These are phyloP conservation scores for Paecilomyces niveus DNA, from an alignment of 2,329 filamentous ascomycete genomes.

Conservation along the genomic window DNA sequence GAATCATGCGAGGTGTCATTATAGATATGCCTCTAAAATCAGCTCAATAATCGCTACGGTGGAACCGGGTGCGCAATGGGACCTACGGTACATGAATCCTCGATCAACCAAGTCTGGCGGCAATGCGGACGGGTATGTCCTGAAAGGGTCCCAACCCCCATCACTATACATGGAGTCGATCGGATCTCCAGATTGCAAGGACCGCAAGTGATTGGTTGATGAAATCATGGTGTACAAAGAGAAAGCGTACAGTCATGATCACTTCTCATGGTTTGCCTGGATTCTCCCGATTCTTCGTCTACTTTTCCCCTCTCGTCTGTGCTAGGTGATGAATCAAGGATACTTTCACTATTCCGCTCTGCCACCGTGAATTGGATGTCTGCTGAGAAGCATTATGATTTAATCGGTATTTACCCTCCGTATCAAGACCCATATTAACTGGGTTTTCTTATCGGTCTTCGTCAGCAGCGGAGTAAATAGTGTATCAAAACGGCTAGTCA, in stretches of 20 bases:
- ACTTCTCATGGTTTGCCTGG: not conserved
- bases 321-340: not conserved
- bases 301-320: not conserved
- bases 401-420: not conserved
- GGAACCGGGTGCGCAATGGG: not conserved
- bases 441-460: not conserved
- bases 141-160: not conserved
- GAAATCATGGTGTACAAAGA: not conserved
- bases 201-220: not conserved
- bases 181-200: not conserved
- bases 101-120: not conserved
- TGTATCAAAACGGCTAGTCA: not conserved
- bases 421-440: not conserved
- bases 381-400: not conserved
- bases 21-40: not conserved
- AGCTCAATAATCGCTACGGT: not conserved
- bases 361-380: not conserved
- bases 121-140: not conserved
- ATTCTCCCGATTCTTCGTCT: not conserved
- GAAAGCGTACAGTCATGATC: not conserved
- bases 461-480: not conserved
- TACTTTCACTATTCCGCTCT: not conserved
- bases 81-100: not conserved
- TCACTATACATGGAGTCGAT: not conserved
- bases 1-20: constrained; percentile 1